phyloP scores from a whole-genome alignment of 2,329 filamentous ascomycete genomes.

The Biscogniauxia marginata region DNA sequence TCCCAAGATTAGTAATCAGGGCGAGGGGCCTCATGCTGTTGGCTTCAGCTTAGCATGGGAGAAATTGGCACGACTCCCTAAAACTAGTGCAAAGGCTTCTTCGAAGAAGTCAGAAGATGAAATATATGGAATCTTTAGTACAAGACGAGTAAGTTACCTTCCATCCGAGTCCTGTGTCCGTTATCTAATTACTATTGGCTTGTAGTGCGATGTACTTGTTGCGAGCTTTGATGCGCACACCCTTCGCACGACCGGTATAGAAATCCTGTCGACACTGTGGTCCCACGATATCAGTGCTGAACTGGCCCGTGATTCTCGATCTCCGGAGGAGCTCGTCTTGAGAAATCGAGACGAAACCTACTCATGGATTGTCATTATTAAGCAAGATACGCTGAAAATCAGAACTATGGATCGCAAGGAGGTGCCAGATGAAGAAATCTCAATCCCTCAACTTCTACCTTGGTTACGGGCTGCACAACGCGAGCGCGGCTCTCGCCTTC shows the following conservation, averaged over 20 bases:
- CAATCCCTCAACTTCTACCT: conserved; percentile 67
- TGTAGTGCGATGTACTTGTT: conserved; percentile 81
- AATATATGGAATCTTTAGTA: conserved; percentile 55
- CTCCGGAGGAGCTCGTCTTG: conserved; percentile 74
- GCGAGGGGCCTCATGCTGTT: conserved; percentile 74
- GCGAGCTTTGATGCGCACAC: conserved; percentile 80
- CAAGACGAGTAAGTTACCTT: conserved; percentile 55
- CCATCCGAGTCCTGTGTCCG: neutral
- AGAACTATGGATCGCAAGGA: conserved; percentile 77
- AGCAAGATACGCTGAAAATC: conserved; percentile 76
- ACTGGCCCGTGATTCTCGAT: conserved; percentile 75
- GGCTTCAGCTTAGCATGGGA: conserved; percentile 93
- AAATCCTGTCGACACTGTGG: conserved; percentile 78
- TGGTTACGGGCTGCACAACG: conserved; percentile 83
- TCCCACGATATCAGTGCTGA: conserved; percentile 83
- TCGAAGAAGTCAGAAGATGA: conserved; percentile 72
- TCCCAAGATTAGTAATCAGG: conserved; percentile 62
- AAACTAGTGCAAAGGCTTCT: conserved; percentile 54
- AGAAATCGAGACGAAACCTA: conserved; percentile 76
- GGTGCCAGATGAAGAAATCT: conserved; percentile 71
- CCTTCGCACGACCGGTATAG: conserved; percentile 72
- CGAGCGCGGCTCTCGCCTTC: conserved; percentile 62
- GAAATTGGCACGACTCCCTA: conserved; percentile 66
- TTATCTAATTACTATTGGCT: conserved; percentile 6
- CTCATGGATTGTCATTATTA: conserved; percentile 86